phyloP scores from a whole-genome alignment of 2,329 filamentous ascomycete species.

The Talaromyces sp. region DNA sequence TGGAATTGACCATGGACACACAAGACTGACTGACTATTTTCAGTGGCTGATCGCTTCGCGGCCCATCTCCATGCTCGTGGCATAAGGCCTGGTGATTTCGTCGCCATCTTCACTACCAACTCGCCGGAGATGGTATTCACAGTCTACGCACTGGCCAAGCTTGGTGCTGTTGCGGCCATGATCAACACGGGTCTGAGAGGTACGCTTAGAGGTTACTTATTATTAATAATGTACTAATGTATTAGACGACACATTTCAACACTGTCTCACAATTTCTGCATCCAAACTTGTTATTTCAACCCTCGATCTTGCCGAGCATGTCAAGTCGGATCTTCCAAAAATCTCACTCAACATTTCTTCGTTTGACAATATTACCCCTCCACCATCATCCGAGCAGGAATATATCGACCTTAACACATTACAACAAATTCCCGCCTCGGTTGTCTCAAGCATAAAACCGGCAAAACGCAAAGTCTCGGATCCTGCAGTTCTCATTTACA shows the following conservation, averaged over 20 bases:
- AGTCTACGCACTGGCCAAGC: conserved; percentile 42
- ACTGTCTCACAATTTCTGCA: conserved; percentile 41
- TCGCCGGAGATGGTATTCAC: conserved; percentile 47
- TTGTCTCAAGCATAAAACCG: conserved; percentile 19
- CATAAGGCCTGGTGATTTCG: conserved; percentile 36
- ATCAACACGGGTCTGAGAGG: conserved; percentile 46
- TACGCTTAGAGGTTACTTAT: conserved; percentile 18
- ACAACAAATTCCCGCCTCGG: conserved; percentile 21
- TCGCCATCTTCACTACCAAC: conserved; percentile 46
- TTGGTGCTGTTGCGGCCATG: conserved; percentile 43
- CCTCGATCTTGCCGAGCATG: conserved; percentile 37
- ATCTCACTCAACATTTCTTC: conserved; percentile 35
- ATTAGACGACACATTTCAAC: conserved; percentile 40
- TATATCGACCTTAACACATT: conserved; percentile 22
- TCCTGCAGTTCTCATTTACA: conserved; percentile 41
- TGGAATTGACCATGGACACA: background rate
- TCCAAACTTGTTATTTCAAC: conserved; percentile 41
- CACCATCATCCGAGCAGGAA: conserved; percentile 17
- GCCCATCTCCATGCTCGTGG: conserved; percentile 35
- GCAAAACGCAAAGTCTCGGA: conserved; percentile 33
- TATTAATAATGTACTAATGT: background rate
- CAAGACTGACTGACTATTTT: conserved; percentile 2
- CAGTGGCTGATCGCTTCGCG: conserved; percentile 44
- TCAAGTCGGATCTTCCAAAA: conserved; percentile 31
- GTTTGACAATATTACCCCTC: conserved; percentile 25